Conservation (phyloP, 1,284 basidiomycete genomes). For the Cutaneotrichosporon spelunceum region DNA sequence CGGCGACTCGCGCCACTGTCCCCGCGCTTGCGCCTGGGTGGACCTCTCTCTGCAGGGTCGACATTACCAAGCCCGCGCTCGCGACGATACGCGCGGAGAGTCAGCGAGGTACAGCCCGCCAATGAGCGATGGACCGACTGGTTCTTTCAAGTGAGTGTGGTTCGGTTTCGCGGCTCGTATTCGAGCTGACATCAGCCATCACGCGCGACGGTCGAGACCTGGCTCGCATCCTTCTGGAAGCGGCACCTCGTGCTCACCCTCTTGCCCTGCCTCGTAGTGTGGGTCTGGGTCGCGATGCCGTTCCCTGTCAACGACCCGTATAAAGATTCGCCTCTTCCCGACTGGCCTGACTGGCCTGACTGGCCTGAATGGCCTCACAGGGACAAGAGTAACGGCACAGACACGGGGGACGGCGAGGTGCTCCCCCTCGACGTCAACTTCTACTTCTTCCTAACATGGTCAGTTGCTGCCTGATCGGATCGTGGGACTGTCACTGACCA, state of each 20-base stretch:
- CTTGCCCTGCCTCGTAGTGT: conserved; percentile 55
- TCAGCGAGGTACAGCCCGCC: conserved; percentile 29
- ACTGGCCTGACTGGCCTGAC: conserved; percentile 44
- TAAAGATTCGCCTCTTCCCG: conserved; percentile 46
- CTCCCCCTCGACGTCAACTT: conserved; percentile 54
- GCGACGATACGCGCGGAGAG: conserved; percentile 18
- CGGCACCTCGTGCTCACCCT: conserved; percentile 55
- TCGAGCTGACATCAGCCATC: conserved; percentile 11
- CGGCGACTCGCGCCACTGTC: conserved; percentile 4
- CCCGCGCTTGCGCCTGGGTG: background rate
- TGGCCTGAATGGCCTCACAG: conserved; percentile 30
- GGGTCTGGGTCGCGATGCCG: conserved; percentile 58
- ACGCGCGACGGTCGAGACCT: conserved; percentile 47
- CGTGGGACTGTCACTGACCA: conserved; percentile 4
- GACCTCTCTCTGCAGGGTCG: conserved; percentile 27
- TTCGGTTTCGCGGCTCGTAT: background rate
- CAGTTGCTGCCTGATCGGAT: conserved; percentile 9
- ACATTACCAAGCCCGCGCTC: conserved; percentile 29
- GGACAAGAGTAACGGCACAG: conserved; percentile 9
- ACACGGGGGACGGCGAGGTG: conserved; percentile 11
- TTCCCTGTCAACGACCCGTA: conserved; percentile 57
- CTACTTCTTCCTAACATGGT: conserved; percentile 55
- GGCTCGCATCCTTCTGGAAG: conserved; percentile 55
- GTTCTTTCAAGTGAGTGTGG: conserved; percentile 39
- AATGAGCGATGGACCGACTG: conserved; percentile 31